phyloP scores from a whole-genome alignment of 2,329 filamentous ascomycete species.

The Polytolypa hystricis region DNA sequence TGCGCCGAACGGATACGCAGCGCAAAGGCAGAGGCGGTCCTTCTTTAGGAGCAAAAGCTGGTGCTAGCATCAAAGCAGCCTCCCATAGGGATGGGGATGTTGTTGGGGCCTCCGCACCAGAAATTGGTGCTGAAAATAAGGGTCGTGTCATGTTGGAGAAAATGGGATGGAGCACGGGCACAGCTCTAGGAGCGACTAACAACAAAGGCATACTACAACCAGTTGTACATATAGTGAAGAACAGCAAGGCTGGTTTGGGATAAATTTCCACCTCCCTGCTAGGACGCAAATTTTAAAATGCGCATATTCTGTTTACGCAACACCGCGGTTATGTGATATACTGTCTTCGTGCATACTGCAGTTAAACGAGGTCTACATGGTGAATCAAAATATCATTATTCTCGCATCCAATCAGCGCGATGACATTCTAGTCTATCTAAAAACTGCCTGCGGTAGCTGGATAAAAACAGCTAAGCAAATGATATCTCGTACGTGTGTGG shows the following conservation, averaged over 20 bases:
- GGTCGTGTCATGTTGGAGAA: conserved; percentile 84
- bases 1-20: conserved; percentile 14
- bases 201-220: conserved; percentile 85
- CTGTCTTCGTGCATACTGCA: too few species aligned
- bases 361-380: too few species aligned
- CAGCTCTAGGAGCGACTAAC: conserved; percentile 65
- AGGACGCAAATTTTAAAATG: too few species aligned
- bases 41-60: conserved; percentile 24
- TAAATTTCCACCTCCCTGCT: too few species aligned
- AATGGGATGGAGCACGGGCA: conserved; percentile 92
- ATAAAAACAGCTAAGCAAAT: too few species aligned
- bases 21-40: conserved; percentile 14
- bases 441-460: too few species aligned
- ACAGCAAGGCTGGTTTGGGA: conserved; percentile 70
- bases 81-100: conserved; percentile 74
- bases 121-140: conserved; percentile 70
- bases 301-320: too few species aligned
- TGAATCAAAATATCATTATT: too few species aligned
- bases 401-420: too few species aligned
- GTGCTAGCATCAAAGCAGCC: conserved; percentile 33
- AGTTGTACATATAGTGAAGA: conserved; percentile 78
- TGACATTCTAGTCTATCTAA: too few species aligned
- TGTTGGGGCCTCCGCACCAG: conserved; percentile 73
- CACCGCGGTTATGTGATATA: too few species aligned
- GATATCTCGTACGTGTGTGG: too few species aligned